phyloP scores from a whole-genome alignment of 257 asterid genomes.

The Cordia subcordata region DNA sequence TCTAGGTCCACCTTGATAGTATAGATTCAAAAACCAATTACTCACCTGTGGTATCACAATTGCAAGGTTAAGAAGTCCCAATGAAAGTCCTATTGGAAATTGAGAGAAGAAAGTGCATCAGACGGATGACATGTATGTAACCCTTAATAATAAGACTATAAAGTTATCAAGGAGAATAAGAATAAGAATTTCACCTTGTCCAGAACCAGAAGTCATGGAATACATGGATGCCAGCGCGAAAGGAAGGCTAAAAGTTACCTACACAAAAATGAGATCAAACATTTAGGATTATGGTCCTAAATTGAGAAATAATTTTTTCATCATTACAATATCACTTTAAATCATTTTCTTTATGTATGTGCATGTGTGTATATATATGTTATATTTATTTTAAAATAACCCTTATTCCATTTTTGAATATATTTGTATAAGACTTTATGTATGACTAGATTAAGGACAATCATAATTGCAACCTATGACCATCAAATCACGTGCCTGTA shows the following conservation, averaged over 20 bases:
- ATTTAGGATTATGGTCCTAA: neutral
- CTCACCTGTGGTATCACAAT: constrained; percentile 67
- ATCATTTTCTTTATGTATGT: too few species aligned
- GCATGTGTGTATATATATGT: too few species aligned
- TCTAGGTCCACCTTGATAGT: too few species aligned
- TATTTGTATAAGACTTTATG: too few species aligned
- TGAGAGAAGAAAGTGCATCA: neutral
- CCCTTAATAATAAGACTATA: neutral
- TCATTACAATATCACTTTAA: too few species aligned
- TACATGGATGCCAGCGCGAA: constrained; percentile 52
- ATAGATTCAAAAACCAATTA: neutral
- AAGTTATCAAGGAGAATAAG: neutral
- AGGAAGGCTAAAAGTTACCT: constrained; percentile 45
- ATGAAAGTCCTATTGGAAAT: constrained; percentile 46
- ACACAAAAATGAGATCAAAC: constrained; percentile 7
- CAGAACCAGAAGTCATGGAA: constrained; percentile 41
- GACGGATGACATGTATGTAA: neutral
- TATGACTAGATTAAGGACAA: too few species aligned
- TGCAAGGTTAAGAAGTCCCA: constrained; percentile 66
- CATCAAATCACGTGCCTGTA: too few species aligned
- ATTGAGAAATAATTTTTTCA: too few species aligned
- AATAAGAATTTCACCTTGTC: constrained; percentile 44
- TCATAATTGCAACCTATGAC: too few species aligned
- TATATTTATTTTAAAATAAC: too few species aligned
- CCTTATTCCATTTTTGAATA: too few species aligned